Base-by-base conservation (phyloP, 2,329 filamentous ascomycete genomes). In the Epichloe amarillans region DNA sequence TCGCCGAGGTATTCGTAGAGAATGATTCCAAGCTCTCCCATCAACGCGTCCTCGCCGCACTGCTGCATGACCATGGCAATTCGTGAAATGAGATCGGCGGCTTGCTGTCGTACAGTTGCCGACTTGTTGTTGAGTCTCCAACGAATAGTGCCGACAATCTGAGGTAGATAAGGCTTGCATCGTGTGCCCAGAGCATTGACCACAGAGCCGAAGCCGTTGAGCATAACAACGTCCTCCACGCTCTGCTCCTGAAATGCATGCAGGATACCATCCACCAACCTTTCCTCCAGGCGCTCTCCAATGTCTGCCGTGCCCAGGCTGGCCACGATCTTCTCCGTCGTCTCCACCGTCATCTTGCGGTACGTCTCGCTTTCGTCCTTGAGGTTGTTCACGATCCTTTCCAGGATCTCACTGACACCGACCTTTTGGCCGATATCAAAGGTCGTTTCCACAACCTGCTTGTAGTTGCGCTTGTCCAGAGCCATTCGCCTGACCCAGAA, bases 61-160 rank as follows among this genome's bases (percentile, higher is more conserved):
- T 97, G 90, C 71, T 94, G 94, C 90, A 98, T 97, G 47, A 97
- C 91, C 77, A 96, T 91, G 5, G 93, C 93, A 61, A 98, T 95
- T 21, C 93, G 87, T 8, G 90, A 95, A 58, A 98, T 94, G 44
- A 98, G 78, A 66, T 98, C 93, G 5, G 93, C 93, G 2, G 93
- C 90, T 69, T 98, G 93, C 67, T 98, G 93, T 57, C 93, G 86
- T 38, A 98, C 93, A 1, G 91, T 95, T 7, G 93, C 86, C 4
- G 88, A 94, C 71, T 97, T 97, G 76, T 98, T 96, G 78, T 97
- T 97, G 53, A 98, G 73, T 33, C 93, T 81, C 85, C 89, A 96
- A 21, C 98, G 81, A 62, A 98, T 95, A 2, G 91, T 96, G 66
- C 85, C 90, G 69, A 95, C 90, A 57, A 98, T 97, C 68, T 98